These are phyloP conservation scores for Bruguiera sexangula DNA, from an alignment of 345 rosid genomes.

Conservation along the genomic window DNA sequence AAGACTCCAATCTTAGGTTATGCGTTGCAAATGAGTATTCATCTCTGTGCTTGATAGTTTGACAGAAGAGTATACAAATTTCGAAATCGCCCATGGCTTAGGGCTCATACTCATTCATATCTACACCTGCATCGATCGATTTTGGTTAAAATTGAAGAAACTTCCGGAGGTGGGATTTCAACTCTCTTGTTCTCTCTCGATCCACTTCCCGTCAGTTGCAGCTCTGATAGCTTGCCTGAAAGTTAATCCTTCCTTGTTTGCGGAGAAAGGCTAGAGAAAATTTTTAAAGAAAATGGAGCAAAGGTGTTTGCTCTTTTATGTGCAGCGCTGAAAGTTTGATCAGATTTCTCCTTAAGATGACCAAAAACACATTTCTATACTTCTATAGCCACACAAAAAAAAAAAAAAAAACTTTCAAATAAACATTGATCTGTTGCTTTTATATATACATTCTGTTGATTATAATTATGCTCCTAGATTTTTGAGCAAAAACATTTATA, in stretches of 20 bases:
- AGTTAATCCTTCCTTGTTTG: constrained; percentile 18
- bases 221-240: constrained; percentile 26
- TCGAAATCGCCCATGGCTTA: not conserved
- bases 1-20: constrained; percentile 23
- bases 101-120: not conserved
- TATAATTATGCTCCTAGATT: too few relatives aligned
- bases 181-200: not conserved
- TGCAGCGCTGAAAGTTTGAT: too few relatives aligned
- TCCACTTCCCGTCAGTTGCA: not conserved
- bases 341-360: too few relatives aligned
- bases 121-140: constrained; percentile 14
- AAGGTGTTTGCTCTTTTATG: not conserved
- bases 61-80: constrained; percentile 51
- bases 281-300: not conserved
- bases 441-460: too few relatives aligned
- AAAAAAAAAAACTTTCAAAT: too few relatives aligned
- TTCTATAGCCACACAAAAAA: too few relatives aligned
- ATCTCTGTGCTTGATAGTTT: constrained; percentile 35
- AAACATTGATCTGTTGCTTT: too few relatives aligned
- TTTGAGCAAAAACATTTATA: too few relatives aligned
- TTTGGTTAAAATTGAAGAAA: constrained; percentile 27
- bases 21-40: constrained; percentile 23
- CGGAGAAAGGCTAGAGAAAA: not conserved
- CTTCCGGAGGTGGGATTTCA: constrained; percentile 2
- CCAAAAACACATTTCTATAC: too few relatives aligned